phyloP scores from a whole-genome alignment of 139 green algal species.

The Chlamydomonas sp. region DNA sequence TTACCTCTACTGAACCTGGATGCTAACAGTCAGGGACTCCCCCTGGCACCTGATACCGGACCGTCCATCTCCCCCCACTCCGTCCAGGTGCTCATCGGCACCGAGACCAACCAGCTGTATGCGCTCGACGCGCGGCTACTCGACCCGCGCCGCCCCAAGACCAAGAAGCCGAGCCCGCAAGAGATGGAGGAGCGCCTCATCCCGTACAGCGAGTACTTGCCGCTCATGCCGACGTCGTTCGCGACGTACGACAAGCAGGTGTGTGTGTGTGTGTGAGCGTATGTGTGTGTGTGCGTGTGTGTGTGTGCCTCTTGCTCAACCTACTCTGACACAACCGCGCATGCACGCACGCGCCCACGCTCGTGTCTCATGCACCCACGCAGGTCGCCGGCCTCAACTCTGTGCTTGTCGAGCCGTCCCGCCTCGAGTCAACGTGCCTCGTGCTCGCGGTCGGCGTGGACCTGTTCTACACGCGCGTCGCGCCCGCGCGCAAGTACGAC shows the following conservation, averaged over 20 bases:
- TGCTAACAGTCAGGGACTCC: too few species aligned
- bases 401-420: conserved; percentile 47
- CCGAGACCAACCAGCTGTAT: too few species aligned
- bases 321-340: not conserved
- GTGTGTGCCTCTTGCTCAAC: not conserved
- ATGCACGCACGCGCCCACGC: conserved; percentile 1
- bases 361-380: not conserved
- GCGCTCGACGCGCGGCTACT: conserved; percentile 81
- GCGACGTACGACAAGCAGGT: conserved; percentile 48
- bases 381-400: conserved; percentile 30
- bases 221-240: conserved; percentile 39
- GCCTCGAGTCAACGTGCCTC: conserved; percentile 75
- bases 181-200: conserved; percentile 80
- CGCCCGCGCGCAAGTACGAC: conserved; percentile 77
- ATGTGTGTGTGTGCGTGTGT: not conserved
- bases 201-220: conserved; percentile 68
- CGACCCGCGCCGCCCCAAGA: conserved; percentile 72
- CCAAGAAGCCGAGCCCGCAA: conserved; percentile 50
- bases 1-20: too few species aligned
- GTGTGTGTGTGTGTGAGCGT: not conserved
- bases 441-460: conserved; percentile 56
- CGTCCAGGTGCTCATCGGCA: too few species aligned
- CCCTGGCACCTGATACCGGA: too few species aligned
- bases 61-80: too few species aligned
- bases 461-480: conserved; percentile 70